Evolutionary conservation across 2,329 filamentous ascomycete genomes (phyloP).

Genomic region (Dothistroma septosporum): DNA sequence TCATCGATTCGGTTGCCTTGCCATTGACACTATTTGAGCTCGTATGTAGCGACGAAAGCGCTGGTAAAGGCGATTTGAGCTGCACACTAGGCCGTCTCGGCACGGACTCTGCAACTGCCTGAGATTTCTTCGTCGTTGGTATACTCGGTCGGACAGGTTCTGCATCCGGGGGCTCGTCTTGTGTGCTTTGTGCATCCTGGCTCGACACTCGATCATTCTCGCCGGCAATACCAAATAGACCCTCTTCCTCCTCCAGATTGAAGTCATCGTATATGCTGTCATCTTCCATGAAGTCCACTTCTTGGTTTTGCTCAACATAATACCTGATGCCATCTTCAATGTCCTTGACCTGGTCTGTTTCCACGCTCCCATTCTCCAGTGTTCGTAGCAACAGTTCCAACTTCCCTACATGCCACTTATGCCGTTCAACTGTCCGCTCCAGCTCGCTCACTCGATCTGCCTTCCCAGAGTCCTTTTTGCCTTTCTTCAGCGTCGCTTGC

Average conservation of each 20-base stretch:
- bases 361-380: constrained; percentile 87
- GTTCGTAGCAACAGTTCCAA: constrained; percentile 85
- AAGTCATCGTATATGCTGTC: constrained; percentile 94
- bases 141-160: constrained; percentile 46
- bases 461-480: constrained; percentile 76
- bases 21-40: constrained; percentile 59
- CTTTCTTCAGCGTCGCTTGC: constrained; percentile 88
- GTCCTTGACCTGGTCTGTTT: constrained; percentile 79
- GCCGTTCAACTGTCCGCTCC: constrained; percentile 76
- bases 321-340: constrained; percentile 91
- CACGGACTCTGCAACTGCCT: constrained; percentile 55
- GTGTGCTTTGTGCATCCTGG: constrained; percentile 87
- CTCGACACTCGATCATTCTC: constrained; percentile 90
- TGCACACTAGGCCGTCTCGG: constrained; percentile 77
- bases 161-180: constrained; percentile 71
- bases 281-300: constrained; percentile 87
- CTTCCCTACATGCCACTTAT: constrained; percentile 95
- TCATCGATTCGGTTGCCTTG: constrained; percentile 67
- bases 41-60: constrained; percentile 82
- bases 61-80: constrained; percentile 90
- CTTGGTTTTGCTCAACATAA: constrained; percentile 86
- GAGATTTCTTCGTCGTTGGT: constrained; percentile 41
- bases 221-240: constrained; percentile 69
- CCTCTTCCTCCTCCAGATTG: constrained; percentile 87
- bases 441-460: constrained; percentile 85